Conservation (phyloP, 495 filamentous ascomycete species). For the Hypoxylon lenormandii region DNA sequence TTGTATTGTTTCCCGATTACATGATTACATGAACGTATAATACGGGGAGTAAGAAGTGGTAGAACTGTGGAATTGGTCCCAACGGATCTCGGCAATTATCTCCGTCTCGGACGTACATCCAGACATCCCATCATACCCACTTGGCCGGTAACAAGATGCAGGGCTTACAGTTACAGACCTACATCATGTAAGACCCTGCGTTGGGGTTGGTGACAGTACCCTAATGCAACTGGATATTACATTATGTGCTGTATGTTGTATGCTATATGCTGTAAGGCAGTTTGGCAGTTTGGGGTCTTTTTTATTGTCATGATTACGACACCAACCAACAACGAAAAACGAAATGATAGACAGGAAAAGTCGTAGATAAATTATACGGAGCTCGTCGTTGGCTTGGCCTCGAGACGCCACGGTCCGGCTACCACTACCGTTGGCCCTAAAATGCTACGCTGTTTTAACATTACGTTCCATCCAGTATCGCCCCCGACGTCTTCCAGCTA, state of each 20-base stretch:
- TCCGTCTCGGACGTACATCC: conserved; percentile 18
- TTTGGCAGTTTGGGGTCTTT: too few species aligned
- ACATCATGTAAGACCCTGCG: conserved; percentile 43
- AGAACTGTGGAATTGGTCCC: neutral
- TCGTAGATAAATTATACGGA: conserved; percentile 13
- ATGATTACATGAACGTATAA: conserved; percentile 19
- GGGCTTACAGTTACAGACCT: conserved; percentile 22
- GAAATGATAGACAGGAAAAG: neutral
- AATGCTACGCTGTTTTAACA: conserved; percentile 20
- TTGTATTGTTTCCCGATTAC: too few species aligned
- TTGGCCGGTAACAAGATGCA: conserved; percentile 20
- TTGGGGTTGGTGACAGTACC: conserved; percentile 30
- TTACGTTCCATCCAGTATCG: neutral
- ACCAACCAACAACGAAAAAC: conserved; percentile 14
- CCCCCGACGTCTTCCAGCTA: conserved; percentile 23
- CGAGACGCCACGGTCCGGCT: conserved; percentile 4
- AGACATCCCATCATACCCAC: conserved; percentile 33
- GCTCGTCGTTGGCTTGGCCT: neutral
- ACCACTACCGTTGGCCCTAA: conserved; percentile 13
- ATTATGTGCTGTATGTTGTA: neutral
- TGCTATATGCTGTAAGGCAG: too few species aligned
- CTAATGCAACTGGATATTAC: conserved; percentile 24
- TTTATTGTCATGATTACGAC: neutral
- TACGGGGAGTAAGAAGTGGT: conserved; percentile 8
- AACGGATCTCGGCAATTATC: conserved; percentile 36